Conservation (phyloP, 2,329 filamentous ascomycete species). For the Fusarium buxicola region DNA sequence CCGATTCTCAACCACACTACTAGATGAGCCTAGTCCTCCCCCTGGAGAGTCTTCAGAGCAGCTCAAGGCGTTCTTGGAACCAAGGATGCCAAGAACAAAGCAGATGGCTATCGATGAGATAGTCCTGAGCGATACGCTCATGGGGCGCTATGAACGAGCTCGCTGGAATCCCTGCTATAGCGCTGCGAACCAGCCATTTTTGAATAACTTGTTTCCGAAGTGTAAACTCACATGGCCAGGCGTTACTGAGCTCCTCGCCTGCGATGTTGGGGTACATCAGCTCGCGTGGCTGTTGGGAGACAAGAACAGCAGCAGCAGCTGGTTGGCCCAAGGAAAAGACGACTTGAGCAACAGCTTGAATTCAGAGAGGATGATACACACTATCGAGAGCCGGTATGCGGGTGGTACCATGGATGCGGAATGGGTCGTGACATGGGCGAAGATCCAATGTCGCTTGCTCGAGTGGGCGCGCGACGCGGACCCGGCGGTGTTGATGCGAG, state of each 20-base stretch:
- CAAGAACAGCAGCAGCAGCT: constrained; percentile 25
- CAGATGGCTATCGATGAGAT: background rate
- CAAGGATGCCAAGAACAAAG: constrained; percentile 3
- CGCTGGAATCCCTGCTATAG: background rate
- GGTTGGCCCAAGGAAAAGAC: constrained; percentile 36
- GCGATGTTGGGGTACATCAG: constrained; percentile 40
- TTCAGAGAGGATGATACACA: constrained; percentile 1
- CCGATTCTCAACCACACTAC: background rate
- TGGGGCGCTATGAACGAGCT: background rate
- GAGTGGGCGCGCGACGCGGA: constrained; percentile 44
- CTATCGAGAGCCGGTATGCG: constrained; percentile 55
- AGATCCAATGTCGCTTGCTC: constrained; percentile 49
- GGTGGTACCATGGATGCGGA: constrained; percentile 49
- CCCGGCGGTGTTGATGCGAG: constrained; percentile 47
- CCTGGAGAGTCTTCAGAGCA: background rate
- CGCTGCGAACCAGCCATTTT: background rate
- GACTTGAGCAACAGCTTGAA: background rate
- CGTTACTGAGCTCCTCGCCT: constrained; percentile 41
- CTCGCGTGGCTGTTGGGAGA: constrained; percentile 34
- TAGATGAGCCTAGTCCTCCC: background rate
- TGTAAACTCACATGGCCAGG: constrained; percentile 38
- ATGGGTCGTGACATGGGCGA: constrained; percentile 51
- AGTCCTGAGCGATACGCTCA: background rate
- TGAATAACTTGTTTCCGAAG: no score
- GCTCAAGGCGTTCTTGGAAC: constrained; percentile 4